phyloP scores from a whole-genome alignment of 148 eudicot genomes.

The Euryodendron excelsum region DNA sequence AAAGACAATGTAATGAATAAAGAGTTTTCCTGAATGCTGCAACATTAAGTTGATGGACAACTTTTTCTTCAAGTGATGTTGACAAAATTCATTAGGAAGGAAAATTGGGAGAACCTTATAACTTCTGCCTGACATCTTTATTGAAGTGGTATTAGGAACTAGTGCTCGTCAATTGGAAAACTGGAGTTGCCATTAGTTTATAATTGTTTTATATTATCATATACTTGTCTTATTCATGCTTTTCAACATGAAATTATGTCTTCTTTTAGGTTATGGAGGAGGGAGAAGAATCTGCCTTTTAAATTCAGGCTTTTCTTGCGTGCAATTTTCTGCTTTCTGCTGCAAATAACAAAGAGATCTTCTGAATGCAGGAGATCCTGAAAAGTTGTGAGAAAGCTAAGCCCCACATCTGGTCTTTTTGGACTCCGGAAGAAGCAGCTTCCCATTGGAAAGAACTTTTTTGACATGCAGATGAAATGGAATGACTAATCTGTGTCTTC shows the following conservation, averaged over 20 bases:
- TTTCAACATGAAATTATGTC: too few species aligned
- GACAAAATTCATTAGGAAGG: background rate
- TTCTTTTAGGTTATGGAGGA: background rate
- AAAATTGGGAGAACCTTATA: too few species aligned
- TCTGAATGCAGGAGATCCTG: conserved; percentile 62
- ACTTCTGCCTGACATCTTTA: background rate
- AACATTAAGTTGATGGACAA: background rate
- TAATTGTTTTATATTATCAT: too few species aligned
- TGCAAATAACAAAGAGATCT: background rate
- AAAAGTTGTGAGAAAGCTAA: conserved; percentile 60
- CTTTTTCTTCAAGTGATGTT: background rate
- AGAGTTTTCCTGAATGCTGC: background rate
- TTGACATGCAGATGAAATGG: conserved; percentile 54
- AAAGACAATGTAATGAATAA: too few species aligned
- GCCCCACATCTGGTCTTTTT: conserved; percentile 71
- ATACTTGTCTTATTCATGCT: too few species aligned
- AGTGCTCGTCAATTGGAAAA: background rate
- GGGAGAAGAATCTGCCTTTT: background rate
- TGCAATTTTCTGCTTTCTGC: background rate
- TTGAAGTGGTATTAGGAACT: background rate
- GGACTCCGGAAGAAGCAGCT: conserved; percentile 66
- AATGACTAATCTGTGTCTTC: conserved; percentile 22
- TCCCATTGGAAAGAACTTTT: conserved; percentile 55
- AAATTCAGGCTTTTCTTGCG: background rate
- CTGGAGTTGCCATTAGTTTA: too few species aligned